Evolutionary conservation across 768 basidiomycete genomes (phyloP).

Genomic region (Tricholomella constricta): DNA sequence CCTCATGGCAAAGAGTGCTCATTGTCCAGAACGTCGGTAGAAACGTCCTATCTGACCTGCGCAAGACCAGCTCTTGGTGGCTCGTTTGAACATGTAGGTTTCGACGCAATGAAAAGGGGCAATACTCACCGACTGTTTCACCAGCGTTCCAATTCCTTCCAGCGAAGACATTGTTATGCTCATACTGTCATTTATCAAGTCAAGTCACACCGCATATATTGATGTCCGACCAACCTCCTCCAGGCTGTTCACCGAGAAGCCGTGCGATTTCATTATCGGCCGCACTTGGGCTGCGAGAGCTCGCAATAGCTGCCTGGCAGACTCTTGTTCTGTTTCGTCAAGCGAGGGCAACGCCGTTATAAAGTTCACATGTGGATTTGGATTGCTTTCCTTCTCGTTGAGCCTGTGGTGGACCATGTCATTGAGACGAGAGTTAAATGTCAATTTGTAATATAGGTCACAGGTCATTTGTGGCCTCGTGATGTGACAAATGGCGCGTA

Average conservation of each 20-base stretch:
- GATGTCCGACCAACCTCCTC: constrained; percentile 61
- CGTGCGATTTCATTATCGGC: constrained; percentile 81
- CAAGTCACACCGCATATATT: background rate
- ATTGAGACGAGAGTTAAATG: background rate
- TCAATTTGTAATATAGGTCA: background rate
- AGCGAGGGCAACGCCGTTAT: constrained; percentile 55
- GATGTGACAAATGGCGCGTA: constrained; percentile 5
- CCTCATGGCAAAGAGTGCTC: constrained; percentile 84
- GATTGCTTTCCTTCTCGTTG: constrained; percentile 70
- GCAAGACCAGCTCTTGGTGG: constrained; percentile 71
- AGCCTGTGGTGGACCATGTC: constrained; percentile 73
- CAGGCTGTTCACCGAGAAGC: constrained; percentile 73
- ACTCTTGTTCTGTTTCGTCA: constrained; percentile 51
- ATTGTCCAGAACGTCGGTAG: constrained; percentile 67
- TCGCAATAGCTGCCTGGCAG: constrained; percentile 70
- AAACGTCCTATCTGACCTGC: constrained; percentile 61
- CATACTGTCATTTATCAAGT: constrained; percentile 53
- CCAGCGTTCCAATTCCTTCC: constrained; percentile 87
- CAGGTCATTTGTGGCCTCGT: background rate
- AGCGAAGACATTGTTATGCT: constrained; percentile 75
- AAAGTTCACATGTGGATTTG: constrained; percentile 79
- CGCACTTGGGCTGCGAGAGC: constrained; percentile 83
- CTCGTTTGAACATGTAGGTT: background rate
- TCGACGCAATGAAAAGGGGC: background rate
- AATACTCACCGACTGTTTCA: constrained; percentile 66